Evolutionary conservation across 352 stramenopile species (phyloP), one percentile per base, ranked within the genome.

Genomic region (Pilasporangium apinafurcum): DNA sequence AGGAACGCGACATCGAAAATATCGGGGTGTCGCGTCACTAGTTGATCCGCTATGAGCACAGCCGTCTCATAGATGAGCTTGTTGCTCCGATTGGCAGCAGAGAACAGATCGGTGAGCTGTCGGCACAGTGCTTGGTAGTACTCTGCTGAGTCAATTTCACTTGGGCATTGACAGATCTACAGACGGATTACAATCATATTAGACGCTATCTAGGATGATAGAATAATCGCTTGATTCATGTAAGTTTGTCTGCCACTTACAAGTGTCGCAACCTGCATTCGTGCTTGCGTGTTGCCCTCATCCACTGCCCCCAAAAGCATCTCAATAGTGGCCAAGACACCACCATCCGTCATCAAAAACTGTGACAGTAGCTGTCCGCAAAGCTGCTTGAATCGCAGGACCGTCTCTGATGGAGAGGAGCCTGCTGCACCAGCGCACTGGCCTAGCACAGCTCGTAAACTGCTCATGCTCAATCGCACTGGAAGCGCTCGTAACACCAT

Each of bases 231-330:
- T n/a, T n/a, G n/a, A n/a, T n/a, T n/a, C n/a, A n/a, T n/a, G n/a
- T n/a, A n/a, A 17, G 20, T 25, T 34, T 10, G 5, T 7, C 9
- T n/a, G 29, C 13, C 2, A 33, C 48, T 20, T 47, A 83, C 68
- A 37, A 94, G 52, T 31, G 56, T 86, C 7, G 72, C 78, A 42
- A 94, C 78, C 46, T 92, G 80, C 51, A 92, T 68, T 34, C 80
- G 69, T 27, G 83, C 83, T 55, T 91, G 83, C 1, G 83, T 92
- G 51, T 92, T 91, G 48, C 83, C 83, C 29, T 89, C 80, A 20
- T 90, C 78, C 20, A 94, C 80, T 0, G 59, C 54, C 20, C 71
- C 64, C 10, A 92, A 63, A 5, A 94, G 52, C 65, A 91, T 86
- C 41, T 94, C 83, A 41, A 94, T 86, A 4, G 79, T 88, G 9